Evolutionary conservation across 1,284 basidiomycete genomes (phyloP).

Genomic region (Schizophyllum amplum): DNA sequence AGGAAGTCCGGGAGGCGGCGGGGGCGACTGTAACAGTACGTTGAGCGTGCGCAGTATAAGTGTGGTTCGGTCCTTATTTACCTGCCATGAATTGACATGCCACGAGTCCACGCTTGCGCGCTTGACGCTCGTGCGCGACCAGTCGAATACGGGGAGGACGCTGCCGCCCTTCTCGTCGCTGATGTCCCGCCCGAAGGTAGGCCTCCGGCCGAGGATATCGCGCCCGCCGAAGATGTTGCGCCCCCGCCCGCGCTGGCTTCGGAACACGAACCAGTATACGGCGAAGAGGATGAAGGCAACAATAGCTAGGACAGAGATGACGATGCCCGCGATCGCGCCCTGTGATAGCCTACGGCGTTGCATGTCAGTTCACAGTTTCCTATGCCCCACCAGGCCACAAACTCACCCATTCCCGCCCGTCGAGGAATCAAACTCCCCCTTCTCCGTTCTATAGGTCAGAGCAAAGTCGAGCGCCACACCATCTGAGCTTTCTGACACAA

Average conservation of each 20-base stretch:
- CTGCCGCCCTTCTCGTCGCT: neutral
- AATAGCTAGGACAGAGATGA: neutral
- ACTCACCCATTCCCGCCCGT: neutral
- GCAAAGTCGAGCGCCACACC: neutral
- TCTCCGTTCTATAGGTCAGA: neutral
- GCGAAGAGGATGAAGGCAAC: neutral
- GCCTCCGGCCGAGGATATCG: neutral
- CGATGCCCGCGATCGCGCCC: neutral
- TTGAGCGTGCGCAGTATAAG: neutral
- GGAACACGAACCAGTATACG: neutral
- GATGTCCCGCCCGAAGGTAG: neutral
- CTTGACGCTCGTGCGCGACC: neutral
- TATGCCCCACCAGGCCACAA: too few species aligned
- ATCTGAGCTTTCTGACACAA: neutral
- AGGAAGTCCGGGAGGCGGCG: too few species aligned
- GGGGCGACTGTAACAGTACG: neutral
- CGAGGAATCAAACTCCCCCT: too few species aligned
- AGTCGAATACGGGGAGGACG: neutral
- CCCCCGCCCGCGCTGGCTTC: too few species aligned
- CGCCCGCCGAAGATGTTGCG: too few species aligned
- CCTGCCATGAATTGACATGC: neutral
- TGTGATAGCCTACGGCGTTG: neutral
- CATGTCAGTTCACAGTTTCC: too few species aligned
- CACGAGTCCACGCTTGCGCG: neutral
- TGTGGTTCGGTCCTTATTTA: too few species aligned